Conservation (phyloP, 176 grass and related monocot genomes). For the Triticum timopheevii region DNA sequence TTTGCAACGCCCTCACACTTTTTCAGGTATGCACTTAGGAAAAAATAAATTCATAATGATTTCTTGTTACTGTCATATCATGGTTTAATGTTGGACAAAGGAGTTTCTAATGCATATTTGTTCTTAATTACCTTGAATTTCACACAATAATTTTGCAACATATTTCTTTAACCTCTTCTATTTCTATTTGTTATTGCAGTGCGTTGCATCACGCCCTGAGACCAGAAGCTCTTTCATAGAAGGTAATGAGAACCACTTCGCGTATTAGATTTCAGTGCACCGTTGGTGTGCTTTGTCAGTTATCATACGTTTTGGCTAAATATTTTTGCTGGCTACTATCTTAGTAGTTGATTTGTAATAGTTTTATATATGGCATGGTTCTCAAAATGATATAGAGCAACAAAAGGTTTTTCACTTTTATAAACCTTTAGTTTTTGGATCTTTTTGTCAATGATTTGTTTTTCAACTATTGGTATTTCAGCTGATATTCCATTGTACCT, state of each 20-base stretch:
- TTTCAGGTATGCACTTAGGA: slow-evolving; percentile 59
- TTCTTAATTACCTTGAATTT: slow-evolving; percentile 8
- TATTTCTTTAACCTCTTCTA: slow-evolving; percentile 11
- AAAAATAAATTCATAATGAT: not conserved
- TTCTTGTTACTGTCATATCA: not conserved
- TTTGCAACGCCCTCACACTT: slow-evolving; percentile 83
- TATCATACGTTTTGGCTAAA: not conserved
- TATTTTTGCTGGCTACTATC: not conserved
- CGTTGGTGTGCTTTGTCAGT: not conserved
- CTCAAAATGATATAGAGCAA: not conserved
- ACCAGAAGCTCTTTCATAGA: slow-evolving; percentile 67
- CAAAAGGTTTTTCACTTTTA: not conserved
- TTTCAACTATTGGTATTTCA: slow-evolving; percentile 35
- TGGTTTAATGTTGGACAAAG: not conserved
- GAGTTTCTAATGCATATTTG: not conserved
- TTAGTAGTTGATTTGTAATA: slow-evolving; percentile 7
- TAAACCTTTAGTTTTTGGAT: not conserved
- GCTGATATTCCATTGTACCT: slow-evolving; percentile 60
- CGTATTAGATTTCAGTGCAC: not conserved
- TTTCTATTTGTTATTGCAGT: slow-evolving; percentile 45
- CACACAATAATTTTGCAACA: not conserved
- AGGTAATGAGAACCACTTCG: slow-evolving; percentile 41
- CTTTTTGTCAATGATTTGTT: not conserved
- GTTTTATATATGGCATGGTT: not conserved
- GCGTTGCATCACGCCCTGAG: slow-evolving; percentile 72